Conservation (phyloP, 768 basidiomycete species). For the Cyclocybe cylindracea region DNA sequence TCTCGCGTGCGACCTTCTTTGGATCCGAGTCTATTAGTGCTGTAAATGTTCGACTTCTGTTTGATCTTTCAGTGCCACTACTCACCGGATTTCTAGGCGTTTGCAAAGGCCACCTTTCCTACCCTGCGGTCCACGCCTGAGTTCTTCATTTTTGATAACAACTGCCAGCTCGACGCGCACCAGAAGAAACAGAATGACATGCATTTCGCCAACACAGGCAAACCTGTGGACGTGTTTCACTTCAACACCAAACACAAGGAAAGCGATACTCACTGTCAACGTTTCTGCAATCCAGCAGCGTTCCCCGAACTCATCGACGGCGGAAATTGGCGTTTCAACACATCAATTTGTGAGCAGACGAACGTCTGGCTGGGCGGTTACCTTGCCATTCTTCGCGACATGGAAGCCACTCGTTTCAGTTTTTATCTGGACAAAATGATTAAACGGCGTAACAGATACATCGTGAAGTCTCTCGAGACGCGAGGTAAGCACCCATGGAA, state of each 20-base stretch:
- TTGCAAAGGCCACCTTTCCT: constrained; percentile 14
- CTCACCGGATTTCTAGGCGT: not conserved
- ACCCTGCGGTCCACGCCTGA: constrained; percentile 15
- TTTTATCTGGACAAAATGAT: constrained; percentile 39
- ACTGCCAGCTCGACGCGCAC: constrained; percentile 16
- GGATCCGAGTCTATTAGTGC: constrained; percentile 24
- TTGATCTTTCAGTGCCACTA: no score
- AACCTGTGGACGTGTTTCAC: constrained; percentile 17
- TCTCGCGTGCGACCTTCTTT: constrained; percentile 26
- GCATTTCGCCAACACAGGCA: constrained; percentile 9
- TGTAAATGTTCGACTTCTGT: constrained; percentile 15
- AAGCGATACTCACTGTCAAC: constrained; percentile 17
- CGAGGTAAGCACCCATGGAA: constrained; percentile 7
- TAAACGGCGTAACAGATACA: constrained; percentile 10
- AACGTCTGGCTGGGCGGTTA: constrained; percentile 32
- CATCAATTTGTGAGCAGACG: constrained; percentile 33
- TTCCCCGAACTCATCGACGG: constrained; percentile 13
- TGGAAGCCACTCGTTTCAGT: constrained; percentile 23
- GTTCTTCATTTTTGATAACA: constrained; percentile 21
- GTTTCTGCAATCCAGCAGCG: constrained; percentile 20
- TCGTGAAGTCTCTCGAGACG: not conserved
- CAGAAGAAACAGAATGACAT: constrained; percentile 10
- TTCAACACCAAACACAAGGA: constrained; percentile 6
- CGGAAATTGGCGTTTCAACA: constrained; percentile 26
- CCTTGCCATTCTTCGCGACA: constrained; percentile 29